Base-by-base conservation (phyloP, 2,329 filamentous ascomycete species). In the Diaporthe destruens region DNA sequence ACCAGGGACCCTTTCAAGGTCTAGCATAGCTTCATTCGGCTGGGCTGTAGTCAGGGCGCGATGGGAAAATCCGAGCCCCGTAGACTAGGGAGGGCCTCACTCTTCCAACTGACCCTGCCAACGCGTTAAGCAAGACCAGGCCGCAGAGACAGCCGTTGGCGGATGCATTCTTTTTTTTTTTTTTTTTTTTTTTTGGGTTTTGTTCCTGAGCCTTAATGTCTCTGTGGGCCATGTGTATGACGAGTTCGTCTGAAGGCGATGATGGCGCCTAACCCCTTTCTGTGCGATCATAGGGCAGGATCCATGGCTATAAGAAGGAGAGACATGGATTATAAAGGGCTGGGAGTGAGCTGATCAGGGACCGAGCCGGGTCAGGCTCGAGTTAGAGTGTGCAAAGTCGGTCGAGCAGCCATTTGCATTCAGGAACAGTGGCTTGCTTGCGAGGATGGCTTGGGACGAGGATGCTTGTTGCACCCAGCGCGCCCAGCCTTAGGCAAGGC, bases 161-260 rank as follows among this genome's bases (percentile, higher is more conserved):
- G n/a, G 29, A 4, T 29, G 8, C 16, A n/a, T n/a, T n/a, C 36
- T 39, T 34, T 36, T 47, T 49, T 8, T 20, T 4, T 6, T 5
- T 29, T 29, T 5, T 29, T 29, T 29, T 5, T 49, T 29, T 5
- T 29, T 29, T 29, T 5, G 34, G 44, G 42, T 53, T 32, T 14
- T 53, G 61, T 66, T 66, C 61, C 61, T 66, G 61, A 66, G 61
- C 61, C 61, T 49, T 47, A 66, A 53, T n/a, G 61, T 53, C 57
- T 53, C 36, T 18, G n/a, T 39, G 61, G 47, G 32, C 47, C 47
- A 53, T 53, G 44, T 36, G 47, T 39, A 53, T 66, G 61, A 66
- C 61, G 61, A 66, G 61, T 66, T 66, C 47, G 47, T 66, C 61
- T 66, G 61, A 51, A 65, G 34, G 36, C 53, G 47, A 66, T 20